These are phyloP conservation scores for Dorcoceras hygrometricum DNA, from an alignment of 257 asterid genomes.

Conservation along the genomic window DNA sequence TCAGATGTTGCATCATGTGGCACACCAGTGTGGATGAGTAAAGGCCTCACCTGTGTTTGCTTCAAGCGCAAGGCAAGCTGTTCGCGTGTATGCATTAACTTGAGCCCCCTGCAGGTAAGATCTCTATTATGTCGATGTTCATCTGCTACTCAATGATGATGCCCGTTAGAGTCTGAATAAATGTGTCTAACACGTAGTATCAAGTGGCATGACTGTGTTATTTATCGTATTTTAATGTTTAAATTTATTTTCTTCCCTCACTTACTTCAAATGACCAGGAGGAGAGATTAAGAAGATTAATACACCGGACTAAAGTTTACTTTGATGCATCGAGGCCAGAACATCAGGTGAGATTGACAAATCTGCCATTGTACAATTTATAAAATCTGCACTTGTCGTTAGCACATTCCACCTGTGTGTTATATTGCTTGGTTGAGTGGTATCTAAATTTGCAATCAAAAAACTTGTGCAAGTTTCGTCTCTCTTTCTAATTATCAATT, in stretches of 20 bases:
- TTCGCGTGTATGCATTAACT: conserved; percentile 45
- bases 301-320: conserved; percentile 57
- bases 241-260: conserved; percentile 1
- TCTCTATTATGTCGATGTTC: neutral
- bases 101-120: conserved; percentile 68
- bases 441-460: neutral
- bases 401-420: neutral
- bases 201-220: neutral
- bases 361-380: neutral
- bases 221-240: neutral
- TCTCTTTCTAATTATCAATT: no score
- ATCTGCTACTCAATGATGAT: no score
- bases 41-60: conserved; percentile 74
- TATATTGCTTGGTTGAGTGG: neutral
- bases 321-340: conserved; percentile 70
- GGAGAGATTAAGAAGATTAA: conserved; percentile 69
- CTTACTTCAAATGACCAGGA: conserved; percentile 40
- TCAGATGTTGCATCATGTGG: conserved; percentile 53
- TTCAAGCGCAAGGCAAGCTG: conserved; percentile 57
- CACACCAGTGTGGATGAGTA: conserved; percentile 61
- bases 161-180: neutral
- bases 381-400: neutral
- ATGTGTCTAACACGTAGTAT: neutral
- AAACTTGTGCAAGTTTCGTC: neutral
- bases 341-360: conserved; percentile 58